A percentile compares a stretch with the other conserved stretches of the same genome.
Evolutionary conservation across 257 asterid genomes (phyloP).

Genomic region (Fraxinus pennsylvanica): DNA sequence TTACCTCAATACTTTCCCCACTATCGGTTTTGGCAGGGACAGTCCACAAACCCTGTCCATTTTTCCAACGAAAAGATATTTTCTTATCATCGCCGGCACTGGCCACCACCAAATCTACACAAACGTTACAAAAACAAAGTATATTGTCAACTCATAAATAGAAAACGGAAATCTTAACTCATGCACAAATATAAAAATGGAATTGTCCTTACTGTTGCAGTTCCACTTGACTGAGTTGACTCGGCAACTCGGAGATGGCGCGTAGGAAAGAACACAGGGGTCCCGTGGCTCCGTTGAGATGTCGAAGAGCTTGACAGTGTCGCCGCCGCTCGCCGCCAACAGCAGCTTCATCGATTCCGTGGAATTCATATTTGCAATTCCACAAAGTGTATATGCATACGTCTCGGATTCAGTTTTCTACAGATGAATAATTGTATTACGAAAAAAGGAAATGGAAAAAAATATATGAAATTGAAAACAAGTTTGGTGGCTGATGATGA

Average conservation of each 20-base stretch:
- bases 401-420: not conserved
- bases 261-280: slow-evolving; percentile 75
- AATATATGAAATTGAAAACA: not conserved
- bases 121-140: not conserved
- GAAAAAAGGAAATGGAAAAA: not conserved
- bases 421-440: not conserved
- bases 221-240: slow-evolving; percentile 93
- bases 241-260: slow-evolving; percentile 78
- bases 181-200: slow-evolving; percentile 17
- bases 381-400: slow-evolving; percentile 2
- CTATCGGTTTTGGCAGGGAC: slow-evolving; percentile 67
- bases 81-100: slow-evolving; percentile 88
- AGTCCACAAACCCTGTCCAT: slow-evolving; percentile 81
- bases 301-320: slow-evolving; percentile 90
- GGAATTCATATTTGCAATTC: slow-evolving; percentile 47
- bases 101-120: slow-evolving; percentile 86
- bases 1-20: slow-evolving; percentile 82
- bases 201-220: slow-evolving; percentile 73
- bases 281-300: slow-evolving; percentile 74
- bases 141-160: not conserved
- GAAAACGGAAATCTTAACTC: not conserved
- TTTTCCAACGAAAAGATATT: slow-evolving; percentile 76
- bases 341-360: slow-evolving; percentile 60
- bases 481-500: slow-evolving; percentile 25
- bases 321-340: slow-evolving; percentile 85